Evolutionary conservation across 2,329 filamentous ascomycete genomes (phyloP), one percentile per base, ranked within the genome.

Genomic region (Orbilia blumenaviensis): DNA sequence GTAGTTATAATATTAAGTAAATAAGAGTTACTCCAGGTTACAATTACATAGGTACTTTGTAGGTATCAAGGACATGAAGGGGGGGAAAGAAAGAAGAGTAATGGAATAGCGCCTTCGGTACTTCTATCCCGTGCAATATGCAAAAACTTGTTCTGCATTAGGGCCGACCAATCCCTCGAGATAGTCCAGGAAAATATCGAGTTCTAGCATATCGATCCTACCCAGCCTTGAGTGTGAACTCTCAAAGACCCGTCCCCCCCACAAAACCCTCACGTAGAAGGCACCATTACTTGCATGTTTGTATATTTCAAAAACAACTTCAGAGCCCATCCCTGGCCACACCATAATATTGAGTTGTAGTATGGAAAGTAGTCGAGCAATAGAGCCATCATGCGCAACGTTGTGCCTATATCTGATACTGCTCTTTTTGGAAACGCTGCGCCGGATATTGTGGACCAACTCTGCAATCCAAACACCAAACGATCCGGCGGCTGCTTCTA

Each of bases 291-390:
- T 78, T n/a, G 80, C 78, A 44, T 81, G 81, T 79, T 84, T 84
- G 80, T 89, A 93, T 29, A 94, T 81, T 83, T 94, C 92, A 81
- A 94, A 93, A 0, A 93, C 87, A 0, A 94, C 85, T 83, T 94
- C 92, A 8, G 88, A 85, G 0, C 92, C 92, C 91, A 94, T 93
- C 0, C 92, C 92, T 0, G 92, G 92, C 92, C 92, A 94, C 0
- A 93, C 89, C 91, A 94, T 94, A 62, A 85, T 82, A 21, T 92
- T 89, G 0, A 91, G 80, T 83, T 94, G 92, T 80, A 95, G 81
- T 14, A 94, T 86, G 1, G 88, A 88, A 21, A 95, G 84, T 5
- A 94, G 80, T 1, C 88, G 84, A 9, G 90, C 89, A 5, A 94
- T 81, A 2, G 88, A 90, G 1, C 92, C 92, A 79, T 95, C 92